Evolutionary conservation across 2,329 filamentous ascomycete genomes (phyloP), one percentile per base, ranked within the genome.

Genomic region (Beauveria pseudobassiana): DNA sequence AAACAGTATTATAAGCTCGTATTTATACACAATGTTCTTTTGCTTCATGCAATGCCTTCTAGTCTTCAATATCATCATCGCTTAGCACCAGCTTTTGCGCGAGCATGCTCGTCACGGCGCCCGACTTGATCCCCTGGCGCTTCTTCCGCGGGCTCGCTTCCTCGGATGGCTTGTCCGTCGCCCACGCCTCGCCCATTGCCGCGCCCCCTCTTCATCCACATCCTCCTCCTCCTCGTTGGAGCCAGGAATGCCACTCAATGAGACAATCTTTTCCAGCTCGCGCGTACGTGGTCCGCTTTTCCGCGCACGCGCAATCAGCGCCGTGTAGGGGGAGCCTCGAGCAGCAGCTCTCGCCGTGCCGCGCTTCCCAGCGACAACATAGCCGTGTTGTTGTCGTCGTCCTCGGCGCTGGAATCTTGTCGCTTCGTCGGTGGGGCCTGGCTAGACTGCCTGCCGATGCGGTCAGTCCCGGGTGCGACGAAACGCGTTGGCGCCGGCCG

Each of bases 251-350:
- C 85, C 86, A 6, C 80, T 81, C 67, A 92, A 89, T 2, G 81
- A 81, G 0, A 87, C 87, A 8, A 96, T 82, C 68, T 82, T 87
- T 61, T 88, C 85, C 9, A 93, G 78, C 22, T 88, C 84, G 56
- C 77, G 79, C 2, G 82, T 74, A n/a, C 76, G 74, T 63, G 72
- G 18, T 69, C 65, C 64, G 67, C 74, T 71, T 66, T 75, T 76
- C 65, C 75, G 70, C 38, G 74, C 70, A 18, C 80, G 77, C 2
- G 76, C 73, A 69, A 97, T 90, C 56, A 84, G 81, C 1, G 87
- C 81, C 79, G 95, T 86, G 73, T 96, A 98, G 0, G 95, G 95
- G 95, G 0, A 99, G 80, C 9, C 91, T 98, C 91, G 26, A 97
- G 82, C 0, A 97, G 75, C 77, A 95, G 82, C 72, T 93, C 90